Evolutionary conservation across 495 filamentous ascomycete species (phyloP), one percentile per base, ranked within the genome.

Genomic region (Aspergillus incahuasiensis): DNA sequence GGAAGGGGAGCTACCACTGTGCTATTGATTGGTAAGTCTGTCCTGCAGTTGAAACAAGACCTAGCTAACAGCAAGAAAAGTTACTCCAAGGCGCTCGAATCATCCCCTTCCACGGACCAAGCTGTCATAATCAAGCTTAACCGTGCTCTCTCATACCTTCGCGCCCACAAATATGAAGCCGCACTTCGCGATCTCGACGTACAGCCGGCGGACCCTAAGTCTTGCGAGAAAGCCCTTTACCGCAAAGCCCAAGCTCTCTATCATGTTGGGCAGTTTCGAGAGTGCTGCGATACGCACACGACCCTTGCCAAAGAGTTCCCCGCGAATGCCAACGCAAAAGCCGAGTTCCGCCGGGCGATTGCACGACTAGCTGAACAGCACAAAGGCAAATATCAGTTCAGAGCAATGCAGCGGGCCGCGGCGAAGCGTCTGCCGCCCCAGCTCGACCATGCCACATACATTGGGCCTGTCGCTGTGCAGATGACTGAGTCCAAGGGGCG

Each of bases 191-290:
- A 82, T 62, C 65, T 75, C 15, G 65, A 74, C 1, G 55, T 62
- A 1, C 66, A 70, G 0, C 60, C 66, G 16, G 60, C 62, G 5
- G 56, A 53, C 13, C 51, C 58, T 0, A 28, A 62, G 0, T 43
- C 67, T 0, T 68, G 73, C 35, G 73, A 77, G 54, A 82, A 82
- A 56, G 74, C 66, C 1, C 65, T 77, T 18, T 79, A 74, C 53
- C 68, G 76, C 28, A 71, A 74, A 51, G 69, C 71, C 11, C 68
- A 72, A 52, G 75, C 77, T 9, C 64, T 77, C 1, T 83, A 82
- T 57, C 40, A 63, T 12, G 70, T 81, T 9, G 48, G 62, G n/a
- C 65, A 67, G 42, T 82, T 69, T 64, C 38, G 55, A 48, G 66
- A 76, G 66, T 73, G 55, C 49, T 64, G 60, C 55, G 58, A 57